Conservation (phyloP, 1,284 basidiomycete species). For the Ganoderma leucocontextum region DNA sequence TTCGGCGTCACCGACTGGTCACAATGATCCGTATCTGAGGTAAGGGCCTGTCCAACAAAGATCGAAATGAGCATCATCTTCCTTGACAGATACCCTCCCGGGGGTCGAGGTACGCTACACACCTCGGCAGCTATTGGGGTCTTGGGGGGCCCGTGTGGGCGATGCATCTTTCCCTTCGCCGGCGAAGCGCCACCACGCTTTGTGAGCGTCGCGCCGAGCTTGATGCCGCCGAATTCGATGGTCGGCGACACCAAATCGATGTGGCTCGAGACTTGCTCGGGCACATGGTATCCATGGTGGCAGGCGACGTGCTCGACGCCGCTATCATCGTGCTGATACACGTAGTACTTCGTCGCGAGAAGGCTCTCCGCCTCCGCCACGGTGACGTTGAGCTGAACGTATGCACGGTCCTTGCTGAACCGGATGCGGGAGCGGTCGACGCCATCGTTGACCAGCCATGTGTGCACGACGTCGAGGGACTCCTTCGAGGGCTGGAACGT, state of each 20-base stretch:
- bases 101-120: background rate
- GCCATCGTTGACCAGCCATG: constrained; percentile 39
- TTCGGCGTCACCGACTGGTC: constrained; percentile 23
- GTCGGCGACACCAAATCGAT: constrained; percentile 38
- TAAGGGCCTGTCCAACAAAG: constrained; percentile 7
- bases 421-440: constrained; percentile 42
- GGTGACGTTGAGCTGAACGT: constrained; percentile 53
- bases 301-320: constrained; percentile 45
- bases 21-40: constrained; percentile 20
- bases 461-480: constrained; percentile 47
- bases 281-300: constrained; percentile 36
- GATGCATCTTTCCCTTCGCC: constrained; percentile 5
- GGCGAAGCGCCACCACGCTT: constrained; percentile 12
- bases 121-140: constrained; percentile 4
- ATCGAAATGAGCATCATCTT: background rate
- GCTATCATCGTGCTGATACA: constrained; percentile 48
- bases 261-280: constrained; percentile 34
- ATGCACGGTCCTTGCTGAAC: constrained; percentile 46
- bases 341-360: constrained; percentile 53
- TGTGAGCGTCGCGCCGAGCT: constrained; percentile 19
- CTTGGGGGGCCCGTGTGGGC: constrained; percentile 11
- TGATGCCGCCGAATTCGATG: constrained; percentile 34
- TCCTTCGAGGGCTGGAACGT: constrained; percentile 54
- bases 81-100: constrained; percentile 1
- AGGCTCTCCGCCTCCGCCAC: constrained; percentile 54